A percentile compares a stretch with the other conserved stretches of the same genome.
phyloP scores from a whole-genome alignment of 148 eudicot genomes.

The Rhododendron simsii region DNA sequence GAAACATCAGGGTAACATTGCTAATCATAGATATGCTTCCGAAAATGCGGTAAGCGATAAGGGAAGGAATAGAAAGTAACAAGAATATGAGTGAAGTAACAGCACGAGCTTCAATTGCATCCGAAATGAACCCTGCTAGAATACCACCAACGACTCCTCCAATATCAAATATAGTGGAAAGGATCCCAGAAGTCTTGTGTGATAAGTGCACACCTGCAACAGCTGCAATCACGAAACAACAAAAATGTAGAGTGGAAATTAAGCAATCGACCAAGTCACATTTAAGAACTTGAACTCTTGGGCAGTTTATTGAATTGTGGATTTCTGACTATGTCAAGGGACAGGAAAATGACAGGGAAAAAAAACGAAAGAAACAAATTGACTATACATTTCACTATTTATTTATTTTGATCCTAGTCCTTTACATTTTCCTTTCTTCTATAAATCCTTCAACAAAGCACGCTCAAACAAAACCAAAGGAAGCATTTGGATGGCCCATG shows the following conservation, averaged over 20 bases:
- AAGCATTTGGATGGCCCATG: background rate
- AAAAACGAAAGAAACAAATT: background rate
- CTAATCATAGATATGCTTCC: conserved; percentile 70
- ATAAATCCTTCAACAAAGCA: background rate
- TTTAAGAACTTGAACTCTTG: background rate
- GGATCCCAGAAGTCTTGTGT: conserved; percentile 79
- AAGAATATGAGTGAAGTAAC: conserved; percentile 61
- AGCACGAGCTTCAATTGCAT: conserved; percentile 75
- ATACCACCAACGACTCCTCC: conserved; percentile 92
- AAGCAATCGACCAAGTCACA: background rate
- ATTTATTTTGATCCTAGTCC: background rate
- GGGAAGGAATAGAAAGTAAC: conserved; percentile 65
- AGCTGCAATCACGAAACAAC: conserved; percentile 41
- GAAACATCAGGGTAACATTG: conserved; percentile 60
- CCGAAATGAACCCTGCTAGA: conserved; percentile 70
- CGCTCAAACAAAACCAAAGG: background rate
- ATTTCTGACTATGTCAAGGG: background rate
- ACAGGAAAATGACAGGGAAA: background rate
- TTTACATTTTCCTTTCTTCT: background rate
- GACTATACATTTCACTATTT: background rate
- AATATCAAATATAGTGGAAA: conserved; percentile 80
- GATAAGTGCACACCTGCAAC: conserved; percentile 86
- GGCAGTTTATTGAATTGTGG: background rate
- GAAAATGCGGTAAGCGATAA: conserved; percentile 59
- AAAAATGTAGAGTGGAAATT: conserved; percentile 4